Base-by-base conservation (phyloP, 129 eudicot genomes). In the Helianthus tuberosus region DNA sequence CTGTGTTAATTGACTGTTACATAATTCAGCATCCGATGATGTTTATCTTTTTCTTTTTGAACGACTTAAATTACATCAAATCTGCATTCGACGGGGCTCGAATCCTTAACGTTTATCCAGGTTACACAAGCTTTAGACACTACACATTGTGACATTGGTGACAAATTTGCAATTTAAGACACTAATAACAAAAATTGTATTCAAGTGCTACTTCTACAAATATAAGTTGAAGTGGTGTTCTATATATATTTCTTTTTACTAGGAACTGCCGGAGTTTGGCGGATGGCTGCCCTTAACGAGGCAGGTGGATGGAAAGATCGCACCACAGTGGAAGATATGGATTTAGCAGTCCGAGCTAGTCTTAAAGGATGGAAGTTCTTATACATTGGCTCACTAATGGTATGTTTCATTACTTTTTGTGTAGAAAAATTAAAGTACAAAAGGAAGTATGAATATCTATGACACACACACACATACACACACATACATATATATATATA, bases 271-370 rank as follows among this genome's bases (percentile, higher is more conserved):
- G 65, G 64, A 25, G 65, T 60, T 11, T 60, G 65, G 65, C 41
- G 65, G 43, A 60, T 60, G 65, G 16, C 43, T 27, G 65, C 65
- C 32, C 65, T 60, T 60, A 8, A 60, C 9, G 65, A 60, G 43
- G 65, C 65, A 4, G 65, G 43, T 1, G 65, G 65, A 27, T 60
- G 65, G 43, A 60, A 60, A 41, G 65, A 60, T 16, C 65, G 65
- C 17, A 60, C 65, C 16, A 60, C 65, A 27, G 65, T 60, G 0
- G 65, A 60, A 25, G 65, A 60, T 60, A 60, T 60, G 65, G 65
- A 60, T 60, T 60, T 60, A n/a, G 65, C 65, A 0, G 65, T 60
- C 15, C 65, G 65, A 27, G 65, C 65, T 29, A 60, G 65, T 60
- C 65, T 60, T 29, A 60, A 60, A 11, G 43, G 65, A 27, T 60